phyloP scores from a whole-genome alignment of 371 early-diverging fungal genomes.

The Mortierella sp. region DNA sequence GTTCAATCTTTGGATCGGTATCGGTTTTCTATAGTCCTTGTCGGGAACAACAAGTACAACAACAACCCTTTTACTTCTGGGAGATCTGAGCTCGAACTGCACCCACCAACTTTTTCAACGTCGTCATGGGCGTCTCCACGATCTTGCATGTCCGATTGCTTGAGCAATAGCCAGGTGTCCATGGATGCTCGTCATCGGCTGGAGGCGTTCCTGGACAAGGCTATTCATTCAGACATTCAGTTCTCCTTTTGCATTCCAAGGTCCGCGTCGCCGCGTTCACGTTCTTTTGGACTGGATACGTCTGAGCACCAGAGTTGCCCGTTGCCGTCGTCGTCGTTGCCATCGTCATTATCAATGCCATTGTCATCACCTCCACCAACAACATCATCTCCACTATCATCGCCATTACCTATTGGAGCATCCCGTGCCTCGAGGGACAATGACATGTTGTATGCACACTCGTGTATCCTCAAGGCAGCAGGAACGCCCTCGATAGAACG shows the following conservation, averaged over 20 bases:
- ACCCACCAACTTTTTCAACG: background rate
- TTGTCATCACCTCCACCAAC: background rate
- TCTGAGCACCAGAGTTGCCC: too few species aligned
- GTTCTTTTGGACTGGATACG: too few species aligned
- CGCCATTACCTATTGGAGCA: background rate
- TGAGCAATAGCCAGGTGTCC: constrained; percentile 5
- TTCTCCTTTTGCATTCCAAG: constrained; percentile 11
- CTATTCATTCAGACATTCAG: constrained; percentile 14
- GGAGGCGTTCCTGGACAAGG: constrained; percentile 8
- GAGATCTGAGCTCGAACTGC: too few species aligned
- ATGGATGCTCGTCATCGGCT: constrained; percentile 9
- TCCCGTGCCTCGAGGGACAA: background rate
- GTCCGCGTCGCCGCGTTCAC: too few species aligned
- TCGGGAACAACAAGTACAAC: background rate
- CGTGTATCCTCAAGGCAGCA: constrained; percentile 32
- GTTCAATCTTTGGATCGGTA: background rate
- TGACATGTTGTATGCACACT: constrained; percentile 10
- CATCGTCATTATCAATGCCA: too few species aligned
- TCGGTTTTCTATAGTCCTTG: constrained; percentile 7
- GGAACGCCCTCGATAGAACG: constrained; percentile 10
- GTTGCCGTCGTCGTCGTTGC: too few species aligned
- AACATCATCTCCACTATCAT: background rate
- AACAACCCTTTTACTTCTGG: background rate
- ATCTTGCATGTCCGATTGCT: background rate
- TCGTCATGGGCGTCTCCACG: background rate